These are phyloP conservation scores for Fusarium neocosmosporiellum DNA, from an alignment of 2,329 filamentous ascomycete species.

Conservation along the genomic window DNA sequence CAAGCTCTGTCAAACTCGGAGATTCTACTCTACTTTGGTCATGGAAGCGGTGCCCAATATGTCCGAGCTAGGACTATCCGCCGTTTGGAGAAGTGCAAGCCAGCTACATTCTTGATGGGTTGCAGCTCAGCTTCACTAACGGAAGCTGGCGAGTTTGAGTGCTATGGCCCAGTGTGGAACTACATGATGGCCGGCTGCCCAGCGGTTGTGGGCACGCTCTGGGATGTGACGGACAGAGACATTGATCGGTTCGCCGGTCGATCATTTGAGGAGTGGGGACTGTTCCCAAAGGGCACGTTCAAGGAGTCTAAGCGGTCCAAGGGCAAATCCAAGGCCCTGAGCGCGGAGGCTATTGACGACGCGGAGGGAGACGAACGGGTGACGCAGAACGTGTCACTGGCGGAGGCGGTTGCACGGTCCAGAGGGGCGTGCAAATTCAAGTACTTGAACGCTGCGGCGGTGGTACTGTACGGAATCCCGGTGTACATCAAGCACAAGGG, in stretches of 20 bases:
- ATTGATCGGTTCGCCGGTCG: conserved; percentile 91
- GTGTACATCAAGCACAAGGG: conserved; percentile 73
- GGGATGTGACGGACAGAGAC: conserved; percentile 98
- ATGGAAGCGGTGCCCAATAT: conserved; percentile 95
- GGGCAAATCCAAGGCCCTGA: conserved; percentile 38
- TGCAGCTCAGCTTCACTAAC: conserved; percentile 85
- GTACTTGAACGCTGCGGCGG: conserved; percentile 93
- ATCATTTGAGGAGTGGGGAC: conserved; percentile 87
- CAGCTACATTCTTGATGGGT: conserved; percentile 90
- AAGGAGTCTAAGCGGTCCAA: conserved; percentile 48
- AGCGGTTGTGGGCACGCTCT: conserved; percentile 90
- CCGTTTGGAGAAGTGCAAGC: conserved; percentile 77
- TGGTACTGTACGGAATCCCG: conserved; percentile 94
- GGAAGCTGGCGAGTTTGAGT: conserved; percentile 88
- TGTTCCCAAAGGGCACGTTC: conserved; percentile 66
- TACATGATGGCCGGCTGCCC: conserved; percentile 91
- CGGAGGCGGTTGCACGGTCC: conserved; percentile 83
- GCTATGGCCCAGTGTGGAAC: conserved; percentile 89
- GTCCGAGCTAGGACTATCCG: conserved; percentile 87
- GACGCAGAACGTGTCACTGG: conserved; percentile 66
- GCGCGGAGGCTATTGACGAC: conserved; percentile 41
- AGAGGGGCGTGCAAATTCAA: conserved; percentile 84
- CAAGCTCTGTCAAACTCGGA: conserved; percentile 72
- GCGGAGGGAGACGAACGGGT: conserved; percentile 40
- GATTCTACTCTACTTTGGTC: conserved; percentile 92